Evolutionary conservation across 1,139 yeast species (phyloP).

Genomic region (Scheffersomyces quercinus): DNA sequence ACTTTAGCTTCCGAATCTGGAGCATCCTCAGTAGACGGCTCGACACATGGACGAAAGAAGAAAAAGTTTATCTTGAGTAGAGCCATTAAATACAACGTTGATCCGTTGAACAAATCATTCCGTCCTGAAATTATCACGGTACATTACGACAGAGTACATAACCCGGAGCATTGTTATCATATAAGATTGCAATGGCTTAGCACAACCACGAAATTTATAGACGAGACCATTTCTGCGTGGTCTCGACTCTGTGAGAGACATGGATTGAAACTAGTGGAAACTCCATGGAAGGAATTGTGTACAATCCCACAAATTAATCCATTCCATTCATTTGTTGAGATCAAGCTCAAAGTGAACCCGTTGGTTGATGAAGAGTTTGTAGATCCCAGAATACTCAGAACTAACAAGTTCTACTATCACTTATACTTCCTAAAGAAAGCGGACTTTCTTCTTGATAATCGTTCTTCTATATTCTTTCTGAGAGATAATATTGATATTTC

Average conservation of each 20-base stretch:
- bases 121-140: slow-evolving; percentile 79
- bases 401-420: slow-evolving; percentile 62
- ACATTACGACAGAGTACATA: slow-evolving; percentile 89
- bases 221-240: slow-evolving; percentile 82
- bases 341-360: slow-evolving; percentile 65
- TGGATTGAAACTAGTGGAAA: slow-evolving; percentile 85
- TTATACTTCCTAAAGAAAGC: slow-evolving; percentile 61
- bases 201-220: slow-evolving; percentile 85
- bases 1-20: slow-evolving; percentile 24
- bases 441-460: slow-evolving; percentile 79
- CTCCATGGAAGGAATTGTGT: slow-evolving; percentile 88
- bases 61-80: slow-evolving; percentile 53
- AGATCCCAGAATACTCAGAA: slow-evolving; percentile 44
- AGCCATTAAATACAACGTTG: slow-evolving; percentile 71
- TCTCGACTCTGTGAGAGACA: slow-evolving; percentile 81
- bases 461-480: slow-evolving; percentile 67
- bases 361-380: slow-evolving; percentile 60
- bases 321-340: slow-evolving; percentile 80
- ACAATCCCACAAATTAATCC: slow-evolving; percentile 78
- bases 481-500: slow-evolving; percentile 55
- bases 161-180: slow-evolving; percentile 94
- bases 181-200: slow-evolving; percentile 90
- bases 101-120: slow-evolving; percentile 68
- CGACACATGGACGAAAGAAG: slow-evolving; percentile 23
- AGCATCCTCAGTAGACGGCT: slow-evolving; percentile 34